Base-by-base conservation (phyloP, 306 rosid genomes). In the Glycine soja region DNA sequence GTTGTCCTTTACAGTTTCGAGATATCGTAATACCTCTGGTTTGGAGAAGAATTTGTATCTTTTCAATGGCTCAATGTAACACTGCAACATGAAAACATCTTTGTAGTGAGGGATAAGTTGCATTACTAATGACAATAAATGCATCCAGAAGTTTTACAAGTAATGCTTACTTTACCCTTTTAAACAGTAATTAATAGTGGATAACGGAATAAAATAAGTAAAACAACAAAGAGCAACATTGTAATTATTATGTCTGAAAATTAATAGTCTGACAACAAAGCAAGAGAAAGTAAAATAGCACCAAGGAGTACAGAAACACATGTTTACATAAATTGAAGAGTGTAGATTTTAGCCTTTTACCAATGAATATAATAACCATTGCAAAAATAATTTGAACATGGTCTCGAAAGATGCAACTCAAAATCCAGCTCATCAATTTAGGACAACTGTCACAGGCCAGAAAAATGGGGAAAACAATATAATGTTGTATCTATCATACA, bases 41-140 rank as follows among this genome's bases (percentile, higher is more conserved):
- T 91, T 95, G 80, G 98, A 95, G 91, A 88, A 95, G 87, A 91
- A 95, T 83, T 74, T 95, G 87, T 54, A 40, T 79, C 82, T 85
- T 10, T 75, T 84, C 18, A 70, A 75, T n/a, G 97, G 95, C 82
- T 95, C 90, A 79, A 87, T 75, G 83, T 88, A 95, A 85, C 91
- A 88, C 98, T 92, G 89, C 84, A 89, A 83, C 78, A 81, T 53
- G 58, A 76, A 62, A 70, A 40, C 70, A 82, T 46, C 36, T 66
- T 67, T 46, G 50, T 57, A 45, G 77, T 51, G 74, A 77, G 71
- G 51, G 51, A 63, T 81, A 57, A 67, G 63, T 72, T 58, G 10
- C 65, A 51, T 67, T 18, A 73, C 58, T 72, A 15, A 38, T 43
- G 40, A 16, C 46, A 59, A 71, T 43, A 78, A 69, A 38, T 54